Conservation (phyloP, 2,329 filamentous ascomycete species). For the Curvularia sp. region DNA sequence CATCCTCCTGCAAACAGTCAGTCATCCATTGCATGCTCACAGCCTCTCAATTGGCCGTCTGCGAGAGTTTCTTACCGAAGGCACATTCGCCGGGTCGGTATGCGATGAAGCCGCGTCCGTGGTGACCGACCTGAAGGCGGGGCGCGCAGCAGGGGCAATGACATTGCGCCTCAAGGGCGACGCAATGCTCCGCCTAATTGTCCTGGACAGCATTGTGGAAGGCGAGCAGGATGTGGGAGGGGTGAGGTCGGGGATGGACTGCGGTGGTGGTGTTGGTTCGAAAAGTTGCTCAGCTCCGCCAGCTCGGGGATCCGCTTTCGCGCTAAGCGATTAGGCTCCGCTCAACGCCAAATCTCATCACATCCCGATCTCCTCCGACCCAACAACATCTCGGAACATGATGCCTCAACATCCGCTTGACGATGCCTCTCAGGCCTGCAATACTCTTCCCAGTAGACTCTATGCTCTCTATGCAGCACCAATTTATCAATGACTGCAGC, state of each 20-base stretch:
- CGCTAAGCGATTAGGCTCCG: slow-evolving; percentile 22
- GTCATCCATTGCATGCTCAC: slow-evolving; percentile 14
- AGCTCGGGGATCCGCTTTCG: slow-evolving; percentile 29
- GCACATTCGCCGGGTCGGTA: slow-evolving; percentile 78
- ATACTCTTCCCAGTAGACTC: background rate
- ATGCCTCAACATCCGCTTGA: slow-evolving; percentile 1
- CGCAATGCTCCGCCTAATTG: slow-evolving; percentile 51
- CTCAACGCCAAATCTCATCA: slow-evolving; percentile 17
- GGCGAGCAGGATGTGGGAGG: slow-evolving; percentile 27
- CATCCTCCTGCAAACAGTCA: slow-evolving; percentile 73
- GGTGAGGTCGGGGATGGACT: slow-evolving; percentile 31
- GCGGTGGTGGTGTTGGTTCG: slow-evolving; percentile 27
- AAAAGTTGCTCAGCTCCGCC: slow-evolving; percentile 32
- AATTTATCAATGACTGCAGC: background rate
- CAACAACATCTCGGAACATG: slow-evolving; percentile 7
- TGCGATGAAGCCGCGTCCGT: slow-evolving; percentile 94
- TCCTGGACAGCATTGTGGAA: slow-evolving; percentile 51
- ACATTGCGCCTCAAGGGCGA: slow-evolving; percentile 51
- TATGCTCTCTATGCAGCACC: background rate
- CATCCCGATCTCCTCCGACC: slow-evolving; percentile 21
- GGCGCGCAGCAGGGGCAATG: slow-evolving; percentile 45
- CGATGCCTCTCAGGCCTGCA: background rate
- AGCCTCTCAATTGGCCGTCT: slow-evolving; percentile 8
- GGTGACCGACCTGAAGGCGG: slow-evolving; percentile 74
- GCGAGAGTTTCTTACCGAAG: slow-evolving; percentile 61